phyloP scores from a whole-genome alignment of 2,329 filamentous ascomycete species.

The Aspergillus viridinutans region DNA sequence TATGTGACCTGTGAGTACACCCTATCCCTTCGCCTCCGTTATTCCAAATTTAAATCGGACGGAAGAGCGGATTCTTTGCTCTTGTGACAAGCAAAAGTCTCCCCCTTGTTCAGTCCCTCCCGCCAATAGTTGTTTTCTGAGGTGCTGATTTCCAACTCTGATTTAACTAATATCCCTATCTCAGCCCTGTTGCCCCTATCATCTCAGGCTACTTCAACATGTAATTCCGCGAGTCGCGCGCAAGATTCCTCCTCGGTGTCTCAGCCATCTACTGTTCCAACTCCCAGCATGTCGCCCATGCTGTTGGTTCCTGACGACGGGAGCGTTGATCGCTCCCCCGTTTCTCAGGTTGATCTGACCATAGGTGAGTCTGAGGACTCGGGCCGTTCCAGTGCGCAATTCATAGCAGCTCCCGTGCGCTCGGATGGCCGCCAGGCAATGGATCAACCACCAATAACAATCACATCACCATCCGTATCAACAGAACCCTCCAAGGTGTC shows the following conservation, averaged over 20 bases:
- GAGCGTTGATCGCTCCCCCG: constrained; percentile 7
- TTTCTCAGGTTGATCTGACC: constrained; percentile 19
- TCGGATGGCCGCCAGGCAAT: constrained; percentile 17
- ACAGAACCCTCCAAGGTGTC: constrained; percentile 28
- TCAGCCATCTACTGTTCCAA: constrained; percentile 15
- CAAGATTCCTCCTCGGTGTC: constrained; percentile 22
- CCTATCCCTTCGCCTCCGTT: constrained; percentile 8
- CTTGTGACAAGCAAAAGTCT: neutral
- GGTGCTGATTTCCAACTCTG: constrained; percentile 3
- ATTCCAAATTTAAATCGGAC: neutral
- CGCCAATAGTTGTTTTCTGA: neutral
- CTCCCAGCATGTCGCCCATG: constrained; percentile 20
- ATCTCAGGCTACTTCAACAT: constrained; percentile 28
- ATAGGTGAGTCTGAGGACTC: constrained; percentile 35
- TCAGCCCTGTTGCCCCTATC: constrained; percentile 22
- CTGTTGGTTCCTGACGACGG: constrained; percentile 11
- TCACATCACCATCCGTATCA: constrained; percentile 9
- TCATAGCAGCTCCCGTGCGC: constrained; percentile 15
- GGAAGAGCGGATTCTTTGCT: neutral
- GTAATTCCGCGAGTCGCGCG: constrained; percentile 27
- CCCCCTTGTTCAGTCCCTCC: constrained; percentile 1
- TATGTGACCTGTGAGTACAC: constrained; percentile 34
- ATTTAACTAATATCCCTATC: constrained; percentile 4
- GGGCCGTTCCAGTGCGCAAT: constrained; percentile 25
- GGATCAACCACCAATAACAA: constrained; percentile 3